A percentile compares a stretch with the other conserved stretches of the same genome.
These are phyloP conservation scores for Martensiomyces pterosporus DNA, from an alignment of 192 early-diverging fungal species.

Conservation along the genomic window DNA sequence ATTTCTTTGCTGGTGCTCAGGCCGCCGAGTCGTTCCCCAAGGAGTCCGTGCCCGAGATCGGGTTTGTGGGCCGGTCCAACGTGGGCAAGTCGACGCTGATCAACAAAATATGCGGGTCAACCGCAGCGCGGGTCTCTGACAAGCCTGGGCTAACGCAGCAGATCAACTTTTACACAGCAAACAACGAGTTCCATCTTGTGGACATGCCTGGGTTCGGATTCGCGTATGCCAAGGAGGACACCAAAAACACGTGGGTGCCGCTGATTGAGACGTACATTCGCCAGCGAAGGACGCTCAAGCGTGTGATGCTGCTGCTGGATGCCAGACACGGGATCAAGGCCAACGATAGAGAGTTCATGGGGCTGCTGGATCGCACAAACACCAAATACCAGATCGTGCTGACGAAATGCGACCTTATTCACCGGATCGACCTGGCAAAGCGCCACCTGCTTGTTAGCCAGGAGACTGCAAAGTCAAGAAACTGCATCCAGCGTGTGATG, in stretches of 20 bases:
- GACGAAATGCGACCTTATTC: constrained; percentile 73
- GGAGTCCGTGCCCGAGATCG: constrained; percentile 41
- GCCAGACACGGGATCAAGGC: constrained; percentile 64
- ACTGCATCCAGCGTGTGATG: constrained; percentile 51
- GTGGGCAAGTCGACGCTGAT: constrained; percentile 78
- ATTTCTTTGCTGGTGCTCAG: constrained; percentile 50
- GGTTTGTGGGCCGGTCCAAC: constrained; percentile 65
- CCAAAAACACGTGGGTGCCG: constrained; percentile 52
- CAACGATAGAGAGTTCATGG: constrained; percentile 46
- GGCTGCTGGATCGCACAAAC: constrained; percentile 29
- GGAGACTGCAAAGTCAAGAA: constrained; percentile 22
- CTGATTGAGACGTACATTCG: constrained; percentile 67
- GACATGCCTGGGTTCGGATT: constrained; percentile 87
- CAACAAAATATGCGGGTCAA: constrained; percentile 60
- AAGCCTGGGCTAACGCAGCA: constrained; percentile 77
- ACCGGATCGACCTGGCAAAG: constrained; percentile 59
- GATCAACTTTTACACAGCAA: constrained; percentile 73
- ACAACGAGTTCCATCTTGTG: constrained; percentile 58
- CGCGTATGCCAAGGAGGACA: constrained; percentile 67
- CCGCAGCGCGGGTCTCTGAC: constrained; percentile 60
- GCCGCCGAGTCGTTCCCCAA: constrained; percentile 35
- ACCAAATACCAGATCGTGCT: constrained; percentile 48
- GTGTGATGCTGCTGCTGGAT: constrained; percentile 72
- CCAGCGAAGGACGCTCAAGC: constrained; percentile 53
- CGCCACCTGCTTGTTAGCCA: constrained; percentile 53